Evolutionary conservation across 441 rosid species (phyloP), one percentile per base, ranked within the genome.

Genomic region (Breynia disticha): DNA sequence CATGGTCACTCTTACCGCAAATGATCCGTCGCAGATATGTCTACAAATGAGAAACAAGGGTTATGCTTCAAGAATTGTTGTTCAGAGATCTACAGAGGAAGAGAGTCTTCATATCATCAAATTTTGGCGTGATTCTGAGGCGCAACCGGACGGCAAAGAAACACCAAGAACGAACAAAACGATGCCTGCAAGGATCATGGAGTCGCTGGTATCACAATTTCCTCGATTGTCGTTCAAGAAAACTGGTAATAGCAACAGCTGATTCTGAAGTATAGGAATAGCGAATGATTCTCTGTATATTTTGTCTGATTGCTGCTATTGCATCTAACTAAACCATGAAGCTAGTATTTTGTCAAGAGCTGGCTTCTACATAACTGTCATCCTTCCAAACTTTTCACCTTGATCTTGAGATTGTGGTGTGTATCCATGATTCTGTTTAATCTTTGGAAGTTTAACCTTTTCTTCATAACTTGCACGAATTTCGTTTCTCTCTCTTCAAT

Each of bases 11-110:
- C 77, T 93, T 45, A 71, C 88, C n/a, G 71, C 81, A 3, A 93
- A 93, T 62, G 71, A 69, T 53, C 99, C 96, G 4, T 57, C 60
- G 1, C 77, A 83, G 62, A 79, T 93, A 42, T 93, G 97, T 70
- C 39, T 65, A 39, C 63, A 68, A 59, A 89, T 86, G 99, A 76
- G 79, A 53, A 71, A 69, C 59, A 77, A 60, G 57, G 97, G 97
- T 10, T 93, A 76, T 56, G 79, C 73, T 19, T 76, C 90, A 7
- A 79, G 87, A 56, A 84, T 89, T 39, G 61, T 86, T 6, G 73
- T 93, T 58, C 97, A 84, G 69, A 83, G 99, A 62, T 88, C 98
- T 46, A 93, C 97, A 3, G 96, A 84, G 43, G 98, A 93, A 67
- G 98, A 93, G 75, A 86, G 72, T 62, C 88, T 89, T n/a, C 80